Conservation (phyloP, 164 flowering plant genomes). For the Houttuynia cordata region DNA sequence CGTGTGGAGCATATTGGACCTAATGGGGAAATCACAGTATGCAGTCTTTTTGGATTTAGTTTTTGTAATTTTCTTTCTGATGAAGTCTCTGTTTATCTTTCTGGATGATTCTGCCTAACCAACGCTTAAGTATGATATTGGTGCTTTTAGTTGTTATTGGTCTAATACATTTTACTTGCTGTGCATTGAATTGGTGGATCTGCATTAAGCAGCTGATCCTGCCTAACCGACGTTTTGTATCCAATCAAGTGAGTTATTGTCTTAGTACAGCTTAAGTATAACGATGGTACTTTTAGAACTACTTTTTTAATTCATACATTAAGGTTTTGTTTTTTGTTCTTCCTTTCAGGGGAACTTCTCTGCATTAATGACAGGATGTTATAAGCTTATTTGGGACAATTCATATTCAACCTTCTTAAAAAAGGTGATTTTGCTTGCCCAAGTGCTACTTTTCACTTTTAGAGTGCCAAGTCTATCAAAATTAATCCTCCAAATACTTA, state of each 20-base stretch:
- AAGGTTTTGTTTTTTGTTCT: background rate
- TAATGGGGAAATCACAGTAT: constrained; percentile 59
- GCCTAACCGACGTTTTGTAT: constrained; percentile 74
- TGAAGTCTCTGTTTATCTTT: too few species aligned
- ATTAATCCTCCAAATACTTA: background rate
- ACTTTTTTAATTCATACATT: background rate
- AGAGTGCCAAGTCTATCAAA: too few species aligned
- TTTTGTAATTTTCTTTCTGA: background rate
- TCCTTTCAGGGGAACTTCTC: constrained; percentile 77
- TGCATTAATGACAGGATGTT: constrained; percentile 66
- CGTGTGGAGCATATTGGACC: constrained; percentile 62
- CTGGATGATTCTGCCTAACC: too few species aligned
- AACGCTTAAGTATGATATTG: background rate
- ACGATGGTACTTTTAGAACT: background rate
- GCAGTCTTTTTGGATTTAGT: constrained; percentile 9
- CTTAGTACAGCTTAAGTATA: background rate
- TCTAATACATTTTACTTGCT: constrained; percentile 3
- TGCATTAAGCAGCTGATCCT: constrained; percentile 52
- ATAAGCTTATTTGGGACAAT: constrained; percentile 92
- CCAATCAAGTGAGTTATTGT: constrained; percentile 65
- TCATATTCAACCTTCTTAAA: constrained; percentile 77
- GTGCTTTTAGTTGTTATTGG: constrained; percentile 3
- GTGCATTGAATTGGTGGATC: background rate
- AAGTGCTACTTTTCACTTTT: too few species aligned
- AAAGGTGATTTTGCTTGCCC: constrained; percentile 39